phyloP scores from a whole-genome alignment of 2,329 filamentous ascomycete species.

The Cladosporium halotolerans region DNA sequence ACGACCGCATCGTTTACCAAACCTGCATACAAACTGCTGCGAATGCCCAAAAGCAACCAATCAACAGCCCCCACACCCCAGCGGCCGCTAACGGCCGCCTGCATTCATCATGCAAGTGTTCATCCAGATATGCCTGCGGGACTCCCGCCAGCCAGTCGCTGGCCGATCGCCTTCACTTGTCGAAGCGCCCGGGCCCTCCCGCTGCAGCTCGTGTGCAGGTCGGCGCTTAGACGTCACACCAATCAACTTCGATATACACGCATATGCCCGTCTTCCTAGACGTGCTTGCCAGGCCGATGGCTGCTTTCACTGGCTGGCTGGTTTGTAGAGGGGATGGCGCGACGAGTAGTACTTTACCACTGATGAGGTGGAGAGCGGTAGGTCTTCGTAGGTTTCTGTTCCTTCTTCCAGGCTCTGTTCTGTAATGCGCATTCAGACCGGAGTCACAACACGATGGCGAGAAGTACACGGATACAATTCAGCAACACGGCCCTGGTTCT shows the following conservation, averaged over 20 bases:
- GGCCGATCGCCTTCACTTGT: not conserved
- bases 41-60: too few relatives aligned
- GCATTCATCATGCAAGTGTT: too few relatives aligned
- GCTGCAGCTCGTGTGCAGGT: not conserved
- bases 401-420: not conserved
- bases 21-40: too few relatives aligned
- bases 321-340: not conserved
- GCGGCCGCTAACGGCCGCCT: too few relatives aligned
- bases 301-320: constrained; percentile 2
- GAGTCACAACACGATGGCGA: not conserved
- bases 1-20: too few relatives aligned
- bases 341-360: not conserved
- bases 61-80: too few relatives aligned
- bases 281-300: constrained; percentile 1
- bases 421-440: not conserved
- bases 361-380: not conserved
- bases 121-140: too few relatives aligned
- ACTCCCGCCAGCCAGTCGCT: too few relatives aligned
- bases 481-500: constrained; percentile 26
- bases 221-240: constrained; percentile 7
- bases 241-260: not conserved
- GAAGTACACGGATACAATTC: constrained; percentile 14
- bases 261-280: not conserved
- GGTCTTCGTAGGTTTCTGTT: not conserved
- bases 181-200: constrained; percentile 5